Evolutionary conservation across 2,329 filamentous ascomycete genomes (phyloP).

Genomic region (Alternaria burnsii): DNA sequence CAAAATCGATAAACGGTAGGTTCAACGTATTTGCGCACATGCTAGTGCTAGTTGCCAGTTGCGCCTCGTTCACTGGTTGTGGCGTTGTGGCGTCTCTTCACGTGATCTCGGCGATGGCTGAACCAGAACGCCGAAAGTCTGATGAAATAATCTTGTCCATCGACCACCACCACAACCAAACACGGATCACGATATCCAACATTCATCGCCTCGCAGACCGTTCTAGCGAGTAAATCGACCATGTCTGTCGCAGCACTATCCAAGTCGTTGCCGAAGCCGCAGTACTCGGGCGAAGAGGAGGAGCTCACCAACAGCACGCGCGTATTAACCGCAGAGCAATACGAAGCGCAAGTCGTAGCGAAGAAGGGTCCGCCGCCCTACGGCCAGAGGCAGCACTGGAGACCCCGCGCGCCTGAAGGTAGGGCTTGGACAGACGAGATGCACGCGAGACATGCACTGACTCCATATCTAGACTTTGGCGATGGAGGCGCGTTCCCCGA

Average conservation of each 20-base stretch:
- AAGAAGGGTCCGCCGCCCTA: constrained; percentile 84
- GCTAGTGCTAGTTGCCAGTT: not conserved
- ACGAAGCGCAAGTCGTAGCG: constrained; percentile 85
- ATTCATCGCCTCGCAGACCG: constrained; percentile 3
- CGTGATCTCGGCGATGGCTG: constrained; percentile 22
- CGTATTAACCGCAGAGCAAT: constrained; percentile 79
- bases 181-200: constrained; percentile 4
- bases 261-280: constrained; percentile 84
- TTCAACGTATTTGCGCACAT: not conserved
- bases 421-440: not conserved
- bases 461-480: constrained; percentile 72
- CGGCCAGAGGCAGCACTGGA: constrained; percentile 86
- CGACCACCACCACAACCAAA: constrained; percentile 8
- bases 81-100: not conserved
- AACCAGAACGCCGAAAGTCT: constrained; percentile 7
- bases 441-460: not conserved
- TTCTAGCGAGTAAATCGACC: constrained; percentile 13
- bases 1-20: not conserved
- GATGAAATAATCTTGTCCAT: constrained; percentile 20
- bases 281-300: constrained; percentile 90
- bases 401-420: constrained; percentile 78
- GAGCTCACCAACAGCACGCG: constrained; percentile 82
- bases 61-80: not conserved
- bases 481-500: constrained; percentile 97
- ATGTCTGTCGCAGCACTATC: constrained; percentile 69